A percentile compares a stretch with the other conserved stretches of the same genome.
These are phyloP conservation scores for Cyclocybe cylindracea DNA, from an alignment of 768 basidiomycete species.

Conservation along the genomic window DNA sequence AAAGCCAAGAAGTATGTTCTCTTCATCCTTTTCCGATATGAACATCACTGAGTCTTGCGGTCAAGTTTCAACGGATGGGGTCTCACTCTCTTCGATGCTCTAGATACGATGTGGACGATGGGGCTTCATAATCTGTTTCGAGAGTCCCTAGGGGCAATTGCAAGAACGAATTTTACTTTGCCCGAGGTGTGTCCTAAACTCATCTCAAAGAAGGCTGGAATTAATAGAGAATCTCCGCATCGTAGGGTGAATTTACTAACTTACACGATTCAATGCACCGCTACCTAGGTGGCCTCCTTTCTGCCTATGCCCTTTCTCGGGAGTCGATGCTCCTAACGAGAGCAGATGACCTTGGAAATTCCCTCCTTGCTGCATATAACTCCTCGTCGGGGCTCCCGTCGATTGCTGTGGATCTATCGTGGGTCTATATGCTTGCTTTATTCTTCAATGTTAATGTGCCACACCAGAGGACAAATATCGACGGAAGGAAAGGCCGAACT, in stretches of 20 bases:
- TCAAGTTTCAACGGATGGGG: conserved; percentile 76
- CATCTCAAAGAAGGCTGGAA: neutral
- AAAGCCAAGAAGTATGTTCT: conserved; percentile 54
- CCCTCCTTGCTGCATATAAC: conserved; percentile 71
- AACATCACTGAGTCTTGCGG: neutral
- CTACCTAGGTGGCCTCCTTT: conserved; percentile 81
- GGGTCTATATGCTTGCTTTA: conserved; percentile 13
- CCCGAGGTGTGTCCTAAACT: conserved; percentile 4
- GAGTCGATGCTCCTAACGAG: conserved; percentile 61
- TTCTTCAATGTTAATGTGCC: neutral
- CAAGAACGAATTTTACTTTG: conserved; percentile 44
- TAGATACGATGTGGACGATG: conserved; percentile 86
- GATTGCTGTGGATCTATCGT: conserved; percentile 69
- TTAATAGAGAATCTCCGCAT: neutral
- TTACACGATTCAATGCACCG: conserved; percentile 86
- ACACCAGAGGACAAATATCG: conserved; percentile 36
- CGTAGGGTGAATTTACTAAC: conserved; percentile 33
- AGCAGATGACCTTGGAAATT: conserved; percentile 72
- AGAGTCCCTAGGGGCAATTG: conserved; percentile 54
- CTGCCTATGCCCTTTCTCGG: conserved; percentile 74
- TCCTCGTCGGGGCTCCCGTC: conserved; percentile 70
- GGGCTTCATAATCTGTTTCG: conserved; percentile 66
- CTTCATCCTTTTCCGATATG: neutral
- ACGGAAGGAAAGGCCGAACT: conserved; percentile 31
- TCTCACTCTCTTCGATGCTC: conserved; percentile 70